Percentiles rank a stretch among this genome's conserved stretches.
These are phyloP conservation scores for Grosmannia clavigera DNA, from an alignment of 2,329 filamentous ascomycete genomes.

Conservation along the genomic window DNA sequence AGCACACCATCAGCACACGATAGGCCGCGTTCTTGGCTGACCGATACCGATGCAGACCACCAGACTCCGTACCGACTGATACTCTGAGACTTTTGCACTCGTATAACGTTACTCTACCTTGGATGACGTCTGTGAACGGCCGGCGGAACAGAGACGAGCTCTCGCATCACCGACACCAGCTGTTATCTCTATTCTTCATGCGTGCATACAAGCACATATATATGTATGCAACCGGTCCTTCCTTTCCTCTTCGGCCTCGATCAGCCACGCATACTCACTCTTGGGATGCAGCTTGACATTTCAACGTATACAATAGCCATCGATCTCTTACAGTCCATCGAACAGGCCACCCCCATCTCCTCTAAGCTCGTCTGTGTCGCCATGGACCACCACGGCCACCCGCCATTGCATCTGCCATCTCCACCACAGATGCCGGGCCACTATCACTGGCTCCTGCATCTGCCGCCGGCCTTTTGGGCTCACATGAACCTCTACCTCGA, in stretches of 20 bases:
- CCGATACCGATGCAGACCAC: neutral
- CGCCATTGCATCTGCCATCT: neutral
- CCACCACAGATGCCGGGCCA: neutral
- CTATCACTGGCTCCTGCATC: slow-evolving; percentile 10
- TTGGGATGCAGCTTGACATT: too few species aligned
- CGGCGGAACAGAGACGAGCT: too few species aligned
- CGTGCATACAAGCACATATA: neutral
- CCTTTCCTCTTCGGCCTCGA: neutral
- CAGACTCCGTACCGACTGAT: neutral
- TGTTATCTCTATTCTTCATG: too few species aligned
- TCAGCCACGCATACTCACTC: neutral
- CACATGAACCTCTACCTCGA: slow-evolving; percentile 10
- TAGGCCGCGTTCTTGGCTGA: neutral
- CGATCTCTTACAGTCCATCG: too few species aligned
- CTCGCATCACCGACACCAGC: too few species aligned
- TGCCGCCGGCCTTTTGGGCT: slow-evolving; percentile 11
- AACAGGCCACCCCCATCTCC: too few species aligned
- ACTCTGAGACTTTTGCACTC: neutral
- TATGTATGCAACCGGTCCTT: neutral
- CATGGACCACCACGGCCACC: neutral
- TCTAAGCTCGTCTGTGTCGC: neutral
- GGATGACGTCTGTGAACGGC: too few species aligned
- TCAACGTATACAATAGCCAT: too few species aligned
- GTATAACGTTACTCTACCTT: too few species aligned
- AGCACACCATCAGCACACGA: neutral